Evolutionary conservation across 495 filamentous ascomycete genomes (phyloP), one percentile per base, ranked within the genome.

Genomic region (Aspergillus sclerotioniger): DNA sequence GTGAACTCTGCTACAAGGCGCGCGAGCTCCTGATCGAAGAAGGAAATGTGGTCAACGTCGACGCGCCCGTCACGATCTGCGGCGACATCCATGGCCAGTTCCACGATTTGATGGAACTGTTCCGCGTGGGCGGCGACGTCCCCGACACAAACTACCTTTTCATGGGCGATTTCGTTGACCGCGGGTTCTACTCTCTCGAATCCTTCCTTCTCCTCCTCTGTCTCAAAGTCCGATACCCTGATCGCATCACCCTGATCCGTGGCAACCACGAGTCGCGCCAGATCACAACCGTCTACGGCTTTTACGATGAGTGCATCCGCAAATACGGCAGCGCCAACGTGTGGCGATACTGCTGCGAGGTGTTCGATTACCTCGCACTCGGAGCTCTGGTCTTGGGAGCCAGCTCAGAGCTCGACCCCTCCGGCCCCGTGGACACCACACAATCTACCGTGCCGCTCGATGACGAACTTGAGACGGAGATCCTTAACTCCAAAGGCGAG

Each of bases 41-140:
- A 76, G 92, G 90, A 57, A 98, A 98, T 72, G 94, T 98, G 48
- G 94, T 98, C 53, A 89, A 90, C 33, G 92, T 98, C 61, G 88
- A 93, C 67, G 94, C 94, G 54, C 94, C 94, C 21, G 94, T 98
- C 63, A 98, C 94, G 69, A 97, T 98, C 84, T 98, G 94, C 70
- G 94, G 94, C 51, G 94, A 98, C 67, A 98, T 98, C 60, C 93
- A 98, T 65, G 94, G 94, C 59, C 94, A 98, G 69, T 98, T 98
- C 67, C 94, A 98, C 71, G 94, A 98, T 67, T 70, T 98, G 64
- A 98, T 98, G 94, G 94, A 98, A 75, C 82, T 98, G 16, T 98
- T 98, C 72, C 85, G 92, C 48, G 92, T 98, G 13, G 94, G 94
- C 54, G 94, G 94, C 35, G 90, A 96, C 66, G 90, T 94, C 2